Percentiles rank a stretch among this genome's conserved stretches.
phyloP scores from a whole-genome alignment of 805 yeast genomes.

The Grigorovia transvaalensis region DNA sequence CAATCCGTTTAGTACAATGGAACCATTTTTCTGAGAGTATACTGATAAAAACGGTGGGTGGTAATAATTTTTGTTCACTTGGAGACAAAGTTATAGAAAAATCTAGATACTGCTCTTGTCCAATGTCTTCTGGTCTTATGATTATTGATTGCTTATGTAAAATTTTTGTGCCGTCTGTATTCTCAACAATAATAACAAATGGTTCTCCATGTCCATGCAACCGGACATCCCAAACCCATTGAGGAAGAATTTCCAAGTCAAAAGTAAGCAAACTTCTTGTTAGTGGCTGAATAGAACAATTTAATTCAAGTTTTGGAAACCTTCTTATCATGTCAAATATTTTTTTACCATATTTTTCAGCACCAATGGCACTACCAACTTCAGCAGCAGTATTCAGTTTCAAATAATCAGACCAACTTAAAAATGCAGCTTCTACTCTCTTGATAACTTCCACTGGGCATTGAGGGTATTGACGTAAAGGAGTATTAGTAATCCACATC shows the following conservation, averaged over 20 bases:
- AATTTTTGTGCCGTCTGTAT: slow-evolving; percentile 68
- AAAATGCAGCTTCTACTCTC: slow-evolving; percentile 66
- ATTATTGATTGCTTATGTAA: slow-evolving; percentile 47
- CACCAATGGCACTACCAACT: slow-evolving; percentile 70
- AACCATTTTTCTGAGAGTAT: slow-evolving; percentile 79
- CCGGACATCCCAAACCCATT: slow-evolving; percentile 66
- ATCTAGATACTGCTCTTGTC: slow-evolving; percentile 47
- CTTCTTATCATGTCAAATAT: slow-evolving; percentile 51
- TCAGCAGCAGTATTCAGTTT: slow-evolving; percentile 57
- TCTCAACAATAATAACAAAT: slow-evolving; percentile 68
- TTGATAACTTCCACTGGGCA: slow-evolving; percentile 63
- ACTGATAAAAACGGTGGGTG: slow-evolving; percentile 68
- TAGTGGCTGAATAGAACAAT: slow-evolving; percentile 63
- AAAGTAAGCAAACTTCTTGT: slow-evolving; percentile 58
- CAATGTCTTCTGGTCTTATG: slow-evolving; percentile 40
- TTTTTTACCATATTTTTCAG: slow-evolving; percentile 52
- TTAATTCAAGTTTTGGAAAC: slow-evolving; percentile 60
- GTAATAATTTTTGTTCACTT: slow-evolving; percentile 25
- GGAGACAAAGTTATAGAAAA: slow-evolving; percentile 41
- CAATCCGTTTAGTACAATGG: slow-evolving; percentile 54
- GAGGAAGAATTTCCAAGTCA: slow-evolving; percentile 56
- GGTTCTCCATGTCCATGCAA: slow-evolving; percentile 57
- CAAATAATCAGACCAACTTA: slow-evolving; percentile 75
- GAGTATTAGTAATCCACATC: slow-evolving; percentile 78
- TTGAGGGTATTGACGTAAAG: slow-evolving; percentile 70